These are phyloP conservation scores for Taphrina pruni DNA, from an alignment of 1,139 yeast species.

Conservation along the genomic window DNA sequence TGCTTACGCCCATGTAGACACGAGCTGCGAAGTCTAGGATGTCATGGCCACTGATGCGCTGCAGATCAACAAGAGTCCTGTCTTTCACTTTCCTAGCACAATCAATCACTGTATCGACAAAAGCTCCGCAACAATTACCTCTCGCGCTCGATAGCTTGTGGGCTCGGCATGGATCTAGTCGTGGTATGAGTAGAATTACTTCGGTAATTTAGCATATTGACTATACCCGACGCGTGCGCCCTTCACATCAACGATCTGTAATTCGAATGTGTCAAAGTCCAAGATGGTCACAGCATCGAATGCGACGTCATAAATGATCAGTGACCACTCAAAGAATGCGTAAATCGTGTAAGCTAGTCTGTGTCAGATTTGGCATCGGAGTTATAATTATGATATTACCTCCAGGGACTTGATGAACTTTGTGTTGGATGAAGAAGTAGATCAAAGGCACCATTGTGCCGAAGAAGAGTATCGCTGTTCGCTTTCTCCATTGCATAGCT, in stretches of 20 bases:
- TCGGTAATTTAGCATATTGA: conserved; percentile 33
- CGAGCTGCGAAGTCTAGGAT: conserved; percentile 44
- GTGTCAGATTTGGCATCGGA: not conserved
- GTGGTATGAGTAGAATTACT: conserved; percentile 17
- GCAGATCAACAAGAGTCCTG: conserved; percentile 17
- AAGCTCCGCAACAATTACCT: not conserved
- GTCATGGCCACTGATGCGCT: conserved; percentile 7
- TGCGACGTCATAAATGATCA: conserved; percentile 78
- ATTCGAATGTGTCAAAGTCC: conserved; percentile 68
- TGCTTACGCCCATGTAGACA: conserved; percentile 44
- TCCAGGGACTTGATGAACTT: conserved; percentile 85
- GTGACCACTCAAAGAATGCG: conserved; percentile 93
- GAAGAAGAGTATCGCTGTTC: conserved; percentile 68
- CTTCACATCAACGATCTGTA: conserved; percentile 55
- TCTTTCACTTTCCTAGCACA: conserved; percentile 23
- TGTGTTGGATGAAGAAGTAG: conserved; percentile 90
- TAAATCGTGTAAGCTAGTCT: conserved; percentile 78
- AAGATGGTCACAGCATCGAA: conserved; percentile 80
- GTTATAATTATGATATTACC: conserved; percentile 41
- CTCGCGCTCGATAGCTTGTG: conserved; percentile 6
- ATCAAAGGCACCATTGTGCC: conserved; percentile 76
- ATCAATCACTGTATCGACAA: conserved; percentile 2
- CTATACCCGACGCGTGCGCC: conserved; percentile 46
- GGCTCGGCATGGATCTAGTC: conserved; percentile 2
- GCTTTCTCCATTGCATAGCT: conserved; percentile 62